Evolutionary conservation across 202 grass and related monocot genomes (phyloP), one percentile per base, ranked within the genome.

Genomic region (Miscanthus sacchariflorus): DNA sequence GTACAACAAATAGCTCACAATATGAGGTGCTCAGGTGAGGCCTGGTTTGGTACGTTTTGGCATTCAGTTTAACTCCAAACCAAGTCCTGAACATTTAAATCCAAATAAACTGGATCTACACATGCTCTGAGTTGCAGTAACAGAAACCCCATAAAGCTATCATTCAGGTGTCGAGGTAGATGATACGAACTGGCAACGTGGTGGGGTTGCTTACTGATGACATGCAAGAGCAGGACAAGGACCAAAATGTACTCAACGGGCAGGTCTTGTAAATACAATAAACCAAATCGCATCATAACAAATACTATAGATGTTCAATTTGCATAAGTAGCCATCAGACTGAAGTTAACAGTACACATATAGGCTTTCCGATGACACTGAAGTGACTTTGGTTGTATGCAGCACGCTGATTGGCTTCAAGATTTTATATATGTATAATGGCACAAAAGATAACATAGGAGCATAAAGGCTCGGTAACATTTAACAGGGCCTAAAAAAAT

Each of bases 331-430:
- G 14, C 39, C 21, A 50, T 77, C 17, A 63, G 19, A 78, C 18
- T 76, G n/a, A 63, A 69, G 23, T 73, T 12, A n/a, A 49, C 46
- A 13, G 12, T 48, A 13, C 3, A 5, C 12, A 13, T 48, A 50
- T 79, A 8, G 59, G 59, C 9, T 84, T 89, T 84, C 67, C 2
- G 10, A 81, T 74, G 12, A 76, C 18, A 69, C 12, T 80, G 6
- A 35, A 74, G 9, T 76, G 38, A 69, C 44, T 81, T 76, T 39
- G 48, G 46, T 24, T 56, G 11, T 76, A 39, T 70, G 63, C 24
- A 90, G 56, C 9, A 76, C 27, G 61, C 81, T 61, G 40, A 71
- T 79, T 72, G 21, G 14, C 42, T 52, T 83, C 61, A 45, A 35
- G 33, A 45, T 68, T 59, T 54, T 79, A 49, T 14, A 39, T 15